Evolutionary conservation across 495 filamentous ascomycete species (phyloP), one percentile per base, ranked within the genome.

Genomic region (Penicillium robsamsonii): DNA sequence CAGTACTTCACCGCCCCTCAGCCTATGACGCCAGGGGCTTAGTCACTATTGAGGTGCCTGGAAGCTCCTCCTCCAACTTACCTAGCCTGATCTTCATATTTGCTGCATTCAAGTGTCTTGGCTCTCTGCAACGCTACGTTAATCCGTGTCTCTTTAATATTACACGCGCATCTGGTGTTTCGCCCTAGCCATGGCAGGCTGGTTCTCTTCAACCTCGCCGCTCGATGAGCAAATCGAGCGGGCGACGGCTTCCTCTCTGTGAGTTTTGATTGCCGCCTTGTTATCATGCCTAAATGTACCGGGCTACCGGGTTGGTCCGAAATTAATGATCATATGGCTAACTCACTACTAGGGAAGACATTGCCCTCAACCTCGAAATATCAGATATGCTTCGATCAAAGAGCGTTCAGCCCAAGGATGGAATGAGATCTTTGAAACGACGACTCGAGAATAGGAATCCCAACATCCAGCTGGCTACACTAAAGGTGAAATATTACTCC

Each of bases 171-270:
- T 10, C 18, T 18, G 42, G 57, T 56, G 52, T 53, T 17, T 17
- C 46, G 43, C 30, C 48, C 35, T 41, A n/a, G 88, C 79, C 77
- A 96, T 96, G 90, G 81, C 88, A 59, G 84, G 91, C 66, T 97
- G 94, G 90, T 96, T 94, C 78, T 89, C 87, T 41, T 90, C 88
- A 49, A 87, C 87, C 67, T 89, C 84, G 45, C 90, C 91, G 67
- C 83, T 98, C 70, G 95, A 98, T 71, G 91, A 95, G 70, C 94
- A 97, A 78, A 88, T 98, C 62, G 94, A 96, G 68, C 88, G 87
- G 71, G 94, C 94, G 42, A 98, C 94, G 15, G 85, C 87, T 33
- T 96, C 91, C 59, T 96, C 91, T 65, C 81, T 98, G 89, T 96
- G 86, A 43, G 72, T 70, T 30, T 17, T 8, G 43, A 43, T 42